Base-by-base conservation (phyloP, 768 basidiomycete genomes). In the Lactarius sanguifluus region DNA sequence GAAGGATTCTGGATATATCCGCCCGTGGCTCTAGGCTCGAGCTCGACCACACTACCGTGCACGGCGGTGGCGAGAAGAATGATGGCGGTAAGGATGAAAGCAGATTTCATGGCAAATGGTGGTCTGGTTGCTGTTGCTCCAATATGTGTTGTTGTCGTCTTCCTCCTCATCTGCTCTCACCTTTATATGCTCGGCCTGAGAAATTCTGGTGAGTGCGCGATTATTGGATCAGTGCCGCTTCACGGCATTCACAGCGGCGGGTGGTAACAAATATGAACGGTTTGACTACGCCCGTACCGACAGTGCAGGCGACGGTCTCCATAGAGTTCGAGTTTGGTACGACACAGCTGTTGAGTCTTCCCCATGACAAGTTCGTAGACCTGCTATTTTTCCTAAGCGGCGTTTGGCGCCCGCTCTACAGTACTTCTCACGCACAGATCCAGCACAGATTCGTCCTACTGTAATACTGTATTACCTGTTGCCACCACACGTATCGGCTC, bases 1-100 rank as follows among this genome's bases (percentile, higher is more conserved):
- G 83, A 83, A 1, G 84, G 67, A 34, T 74, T 78, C 73, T 87
- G 86, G 34, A 86, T 67, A 67, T 85, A 87, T 13, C 83, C 84
- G 20, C 81, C 83, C 3, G 79, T 77, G 10, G 82, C 81, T 25
- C 36, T 23, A 32, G n/a, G 23, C 9, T 36, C 8, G 59, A 30
- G 23, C 10, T 23, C 40, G 25, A 28, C 9, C 45, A 50, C 47
- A 9, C 20, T 25, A 45, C 45, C 60, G 25, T 45, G 47, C 20
- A 34, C 59, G 30, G 32, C 32, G 47, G 32, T 5, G 8, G 52
- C 40, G 18, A 60, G 41, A 34, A 32, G 28, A 23, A 52, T 45
- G 50, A 60, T 4, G 1, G 12, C 32, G 52, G 15, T 23, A 16
- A 65, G 5, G 57, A 59, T 16, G 59, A 34, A 34, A 54, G 30